A percentile compares a stretch with the other conserved stretches of the same genome.
phyloP scores from a whole-genome alignment of 441 rosid species.

The Theobroma grandiflorum region DNA sequence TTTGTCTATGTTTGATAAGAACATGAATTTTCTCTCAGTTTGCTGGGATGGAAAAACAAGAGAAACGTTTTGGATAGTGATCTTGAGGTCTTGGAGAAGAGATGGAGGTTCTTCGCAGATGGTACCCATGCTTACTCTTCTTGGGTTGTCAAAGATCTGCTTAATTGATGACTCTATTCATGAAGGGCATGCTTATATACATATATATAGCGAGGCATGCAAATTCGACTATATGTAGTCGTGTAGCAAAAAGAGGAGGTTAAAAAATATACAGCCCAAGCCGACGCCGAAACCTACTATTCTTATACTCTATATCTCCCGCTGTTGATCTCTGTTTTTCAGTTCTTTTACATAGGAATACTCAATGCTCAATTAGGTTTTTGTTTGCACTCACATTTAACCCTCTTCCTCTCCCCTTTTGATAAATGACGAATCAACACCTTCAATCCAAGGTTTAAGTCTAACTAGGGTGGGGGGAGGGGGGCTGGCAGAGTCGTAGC shows the following conservation, averaged over 20 bases:
- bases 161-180: neutral
- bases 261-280: neutral
- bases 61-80: conserved; percentile 47
- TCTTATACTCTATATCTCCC: neutral
- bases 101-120: conserved; percentile 31
- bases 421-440: too few species aligned
- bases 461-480: too few species aligned
- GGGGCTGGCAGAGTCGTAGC: too few species aligned
- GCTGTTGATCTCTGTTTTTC: neutral
- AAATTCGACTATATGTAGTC: neutral
- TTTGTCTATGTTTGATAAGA: conserved; percentile 82
- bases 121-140: conserved; percentile 43
- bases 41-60: conserved; percentile 55
- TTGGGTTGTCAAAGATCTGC: neutral
- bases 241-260: neutral
- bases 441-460: too few species aligned
- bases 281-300: neutral
- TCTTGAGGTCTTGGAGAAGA: conserved; percentile 59
- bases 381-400: too few species aligned
- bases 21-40: conserved; percentile 48
- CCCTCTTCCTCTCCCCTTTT: too few species aligned
- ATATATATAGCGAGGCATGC: neutral
- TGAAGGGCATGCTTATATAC: neutral
- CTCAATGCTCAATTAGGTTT: too few species aligned
- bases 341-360: too few species aligned